Evolutionary conservation across 148 eudicot genomes (phyloP).

Genomic region (Rhododendron molle): DNA sequence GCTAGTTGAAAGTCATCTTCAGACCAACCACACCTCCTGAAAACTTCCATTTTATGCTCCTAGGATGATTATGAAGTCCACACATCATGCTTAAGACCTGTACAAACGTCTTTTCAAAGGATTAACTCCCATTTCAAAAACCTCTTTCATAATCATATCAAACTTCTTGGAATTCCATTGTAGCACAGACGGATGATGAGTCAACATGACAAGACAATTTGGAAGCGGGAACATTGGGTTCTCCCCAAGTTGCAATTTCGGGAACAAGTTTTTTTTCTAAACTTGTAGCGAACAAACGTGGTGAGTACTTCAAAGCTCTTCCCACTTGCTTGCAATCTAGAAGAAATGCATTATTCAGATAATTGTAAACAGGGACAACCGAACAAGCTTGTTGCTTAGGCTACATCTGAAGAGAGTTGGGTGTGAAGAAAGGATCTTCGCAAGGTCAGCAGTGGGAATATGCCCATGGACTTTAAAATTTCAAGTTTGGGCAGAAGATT

Average conservation of each 20-base stretch:
- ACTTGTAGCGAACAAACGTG: too few species aligned
- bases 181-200: neutral
- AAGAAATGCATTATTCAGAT: too few species aligned
- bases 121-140: neutral
- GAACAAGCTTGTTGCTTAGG: too few species aligned
- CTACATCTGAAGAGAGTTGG: too few species aligned
- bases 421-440: too few species aligned
- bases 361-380: too few species aligned
- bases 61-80: neutral
- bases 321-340: too few species aligned
- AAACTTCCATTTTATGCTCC: neutral
- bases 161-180: neutral
- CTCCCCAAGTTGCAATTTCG: neutral
- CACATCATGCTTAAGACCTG: neutral
- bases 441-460: too few species aligned
- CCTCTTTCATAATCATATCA: neutral
- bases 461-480: too few species aligned
- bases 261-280: too few species aligned
- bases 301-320: too few species aligned
- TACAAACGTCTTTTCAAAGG: neutral
- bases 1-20: conserved; percentile 22
- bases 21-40: conserved; percentile 29
- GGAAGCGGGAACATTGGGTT: conserved; percentile 15
- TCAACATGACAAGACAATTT: neutral
- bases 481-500: too few species aligned